These are phyloP conservation scores for Pichia eremophila DNA, from an alignment of 805 yeast species.

Conservation along the genomic window DNA sequence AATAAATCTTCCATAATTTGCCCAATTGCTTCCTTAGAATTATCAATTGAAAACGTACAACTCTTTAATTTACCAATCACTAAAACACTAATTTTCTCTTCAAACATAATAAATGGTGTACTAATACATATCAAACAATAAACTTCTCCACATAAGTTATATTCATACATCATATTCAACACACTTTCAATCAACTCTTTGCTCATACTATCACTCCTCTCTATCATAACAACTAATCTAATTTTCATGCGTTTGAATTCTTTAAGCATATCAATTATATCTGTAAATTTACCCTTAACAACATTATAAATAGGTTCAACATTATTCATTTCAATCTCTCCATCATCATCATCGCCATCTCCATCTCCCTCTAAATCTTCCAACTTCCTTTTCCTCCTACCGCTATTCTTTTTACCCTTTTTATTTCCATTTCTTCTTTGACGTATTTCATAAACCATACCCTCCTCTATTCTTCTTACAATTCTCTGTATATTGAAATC, in stretches of 20 bases:
- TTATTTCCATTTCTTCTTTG: background rate
- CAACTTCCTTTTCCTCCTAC: slow-evolving; percentile 3
- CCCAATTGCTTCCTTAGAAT: slow-evolving; percentile 23
- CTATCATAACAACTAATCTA: slow-evolving; percentile 21
- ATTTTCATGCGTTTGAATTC: slow-evolving; percentile 8
- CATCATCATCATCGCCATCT: background rate
- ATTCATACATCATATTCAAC: slow-evolving; percentile 18
- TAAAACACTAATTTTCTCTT: slow-evolving; percentile 24
- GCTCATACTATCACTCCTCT: slow-evolving; percentile 29
- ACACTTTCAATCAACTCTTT: slow-evolving; percentile 17
- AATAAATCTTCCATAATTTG: slow-evolving; percentile 25
- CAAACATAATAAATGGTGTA: slow-evolving; percentile 26
- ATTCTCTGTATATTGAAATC: slow-evolving; percentile 9
- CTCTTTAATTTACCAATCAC: slow-evolving; percentile 17
- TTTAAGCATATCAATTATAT: slow-evolving; percentile 20
- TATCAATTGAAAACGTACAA: slow-evolving; percentile 22
- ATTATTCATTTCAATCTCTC: slow-evolving; percentile 2
- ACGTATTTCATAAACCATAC: slow-evolving; percentile 4
- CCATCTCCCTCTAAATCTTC: background rate
- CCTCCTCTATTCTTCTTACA: slow-evolving; percentile 10
- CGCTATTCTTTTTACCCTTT: background rate
- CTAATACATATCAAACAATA: slow-evolving; percentile 26
- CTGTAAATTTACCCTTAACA: slow-evolving; percentile 9
- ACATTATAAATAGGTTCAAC: slow-evolving; percentile 2
- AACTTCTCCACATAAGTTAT: slow-evolving; percentile 10